Base-by-base conservation (phyloP, 148 eudicot genomes). In the Agrostemma githago region DNA sequence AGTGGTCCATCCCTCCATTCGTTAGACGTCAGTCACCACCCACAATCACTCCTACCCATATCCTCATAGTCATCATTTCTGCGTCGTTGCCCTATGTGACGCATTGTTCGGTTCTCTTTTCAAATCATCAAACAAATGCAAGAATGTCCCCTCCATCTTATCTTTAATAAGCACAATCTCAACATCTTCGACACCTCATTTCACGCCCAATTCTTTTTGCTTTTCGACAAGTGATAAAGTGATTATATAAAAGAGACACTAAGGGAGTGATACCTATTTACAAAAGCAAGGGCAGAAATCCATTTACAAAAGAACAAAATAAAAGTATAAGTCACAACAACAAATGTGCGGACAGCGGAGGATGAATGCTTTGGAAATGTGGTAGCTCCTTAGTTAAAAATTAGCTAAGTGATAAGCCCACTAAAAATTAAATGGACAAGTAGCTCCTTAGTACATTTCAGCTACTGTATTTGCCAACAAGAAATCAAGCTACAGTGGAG, bases 1-100 rank as follows among this genome's bases (percentile, higher is more conserved):
- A 9, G 44, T 42, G 26, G 71, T 67, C 46, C 56, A 42, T 17
- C 34, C 12, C 56, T 67, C 56, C 56, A 44, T 37, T 15, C 56
- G 14, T 15, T 67, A 2, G 7, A 19, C 53, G 34, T 11, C 6
- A n/a, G n/a, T 43, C 44, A 10, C 46, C 20, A 19, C 46, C 6
- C 48, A 15, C n/a, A 66, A 40, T 66, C 16, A 67, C 56, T 15
- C 71, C 53, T 67, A 67, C 19, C 70, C 70, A 67, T 8, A 5
- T 67, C 71, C 19, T 67, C 38, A 42, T 67, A 43, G 71, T 43
- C 16, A 14, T 67, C 56, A 64, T 39, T 43, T 67, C 17, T 7
- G 6, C 16, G 8, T 67, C 38, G 37, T 17, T 44, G 26, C 1
- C 34, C 56, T 3, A 67, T 42, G 4, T 3, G 14, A 26, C 44